Evolutionary conservation across 78 protist species (phyloP).

Genomic region (Dictyostelium purpureum): DNA sequence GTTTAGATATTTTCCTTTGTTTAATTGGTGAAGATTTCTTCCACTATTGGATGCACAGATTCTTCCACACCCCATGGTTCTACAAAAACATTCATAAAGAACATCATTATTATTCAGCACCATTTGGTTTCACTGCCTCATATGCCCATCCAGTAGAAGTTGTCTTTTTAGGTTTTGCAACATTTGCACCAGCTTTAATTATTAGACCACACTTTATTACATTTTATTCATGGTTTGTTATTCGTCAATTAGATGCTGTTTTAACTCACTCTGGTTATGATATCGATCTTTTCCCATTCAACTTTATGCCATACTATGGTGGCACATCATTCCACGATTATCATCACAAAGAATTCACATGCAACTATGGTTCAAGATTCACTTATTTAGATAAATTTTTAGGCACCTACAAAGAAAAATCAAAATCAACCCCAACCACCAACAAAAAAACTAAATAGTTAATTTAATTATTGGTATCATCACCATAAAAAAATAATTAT

Average conservation of each 20-base stretch:
- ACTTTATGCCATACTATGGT: slow-evolving; percentile 63
- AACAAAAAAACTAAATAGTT: background rate
- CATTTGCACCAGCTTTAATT: slow-evolving; percentile 70
- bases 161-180: slow-evolving; percentile 69
- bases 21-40: slow-evolving; percentile 77
- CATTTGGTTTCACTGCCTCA: slow-evolving; percentile 79
- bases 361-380: slow-evolving; percentile 76
- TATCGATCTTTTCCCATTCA: slow-evolving; percentile 66
- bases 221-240: slow-evolving; percentile 71
- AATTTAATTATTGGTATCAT: no score
- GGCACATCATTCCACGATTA: slow-evolving; percentile 75
- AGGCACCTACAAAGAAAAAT: slow-evolving; percentile 60
- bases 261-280: slow-evolving; percentile 78
- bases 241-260: slow-evolving; percentile 72
- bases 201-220: slow-evolving; percentile 64
- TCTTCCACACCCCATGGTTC: slow-evolving; percentile 82
- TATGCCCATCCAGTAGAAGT: slow-evolving; percentile 79
- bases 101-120: slow-evolving; percentile 76
- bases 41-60: slow-evolving; percentile 80
- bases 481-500: no score
- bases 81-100: slow-evolving; percentile 76
- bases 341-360: slow-evolving; percentile 73
- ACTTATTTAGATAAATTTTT: slow-evolving; percentile 56
- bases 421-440: background rate
- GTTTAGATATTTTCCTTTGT: slow-evolving; percentile 60